Base-by-base conservation (phyloP, 306 rosid genomes). In the Aeschynomene evenia region DNA sequence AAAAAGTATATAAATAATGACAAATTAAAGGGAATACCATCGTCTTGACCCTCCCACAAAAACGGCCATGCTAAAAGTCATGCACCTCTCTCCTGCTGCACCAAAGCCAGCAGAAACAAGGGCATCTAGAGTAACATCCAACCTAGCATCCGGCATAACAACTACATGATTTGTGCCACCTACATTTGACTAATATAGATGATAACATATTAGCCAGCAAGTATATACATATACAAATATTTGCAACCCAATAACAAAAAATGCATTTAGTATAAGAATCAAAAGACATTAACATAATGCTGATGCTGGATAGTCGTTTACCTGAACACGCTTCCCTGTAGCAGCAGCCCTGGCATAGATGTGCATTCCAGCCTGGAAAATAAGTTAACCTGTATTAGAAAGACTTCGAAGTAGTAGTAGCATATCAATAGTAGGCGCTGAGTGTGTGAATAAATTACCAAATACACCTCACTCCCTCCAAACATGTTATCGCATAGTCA, bases 311-410 rank as follows among this genome's bases (percentile, higher is more conserved):
- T 10, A 28, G 70, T 42, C 7, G 19, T 48, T 77, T 73, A 89
- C 96, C 92, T 86, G 96, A 71, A 89, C 81, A 68, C 85, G 87
- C 58, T 89, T 89, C 75, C 90, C 92, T 48, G 70, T 83, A 74
- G 84, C 82, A 79, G 87, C 85, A 21, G 92, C 91, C 66, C 79
- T 84, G 20, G 84, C 85, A 85, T 83, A 76, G 77, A 86, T 73
- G 76, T 82, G 75, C 82, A 71, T 80, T 63, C 83, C 88, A 72
- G 85, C 84, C 96, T 89, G 78, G n/a, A 70, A 68, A 59, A 46
- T 59, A 75, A 48, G 68, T 54, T 63, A 75, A 69, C 55, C 36
- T 79, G 49, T 22, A 49, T 40, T 40, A 40, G 16, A 13, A 3
- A 40, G 5, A 3, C 3, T 11, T 40, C 3, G 3, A 0, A 21